A percentile compares a stretch with the other conserved stretches of the same genome.
Conservation (phyloP, 768 basidiomycete genomes). For the Favolaschia claudopus region DNA sequence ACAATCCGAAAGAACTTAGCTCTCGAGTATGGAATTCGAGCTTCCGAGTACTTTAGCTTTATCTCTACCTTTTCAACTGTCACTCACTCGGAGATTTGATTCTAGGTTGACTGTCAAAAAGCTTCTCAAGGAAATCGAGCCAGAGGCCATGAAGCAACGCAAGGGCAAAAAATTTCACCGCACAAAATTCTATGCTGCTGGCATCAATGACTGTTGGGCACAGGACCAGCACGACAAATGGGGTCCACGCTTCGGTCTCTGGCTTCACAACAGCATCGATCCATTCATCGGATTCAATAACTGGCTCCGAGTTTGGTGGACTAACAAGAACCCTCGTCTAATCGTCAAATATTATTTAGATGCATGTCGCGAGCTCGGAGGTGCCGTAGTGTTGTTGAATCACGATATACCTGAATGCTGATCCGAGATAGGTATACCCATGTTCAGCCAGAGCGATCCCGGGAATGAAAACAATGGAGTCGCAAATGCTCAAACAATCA, state of each 20-base stretch:
- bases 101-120: conserved; percentile 10
- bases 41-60: conserved; percentile 14
- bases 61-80: neutral
- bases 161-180: conserved; percentile 25
- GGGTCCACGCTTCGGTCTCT: conserved; percentile 38
- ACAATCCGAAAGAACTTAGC: conserved; percentile 23
- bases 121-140: conserved; percentile 19
- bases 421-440: neutral
- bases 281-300: conserved; percentile 34
- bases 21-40: conserved; percentile 18
- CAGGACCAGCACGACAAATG: conserved; percentile 49
- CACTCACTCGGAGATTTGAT: neutral
- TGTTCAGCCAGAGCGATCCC: no score
- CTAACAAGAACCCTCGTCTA: conserved; percentile 36
- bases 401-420: neutral
- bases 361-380: conserved; percentile 16
- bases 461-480: no score
- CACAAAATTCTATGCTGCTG: conserved; percentile 38
- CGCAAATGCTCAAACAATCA: no score
- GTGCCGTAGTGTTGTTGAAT: no score
- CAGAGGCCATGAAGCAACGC: conserved; percentile 10
- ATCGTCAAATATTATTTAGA: conserved; percentile 40
- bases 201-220: conserved; percentile 40
- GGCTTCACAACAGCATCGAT: conserved; percentile 39
- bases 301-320: conserved; percentile 46